Conservation (phyloP, 164 flowering plant genomes). For the Berberis thunbergii region DNA sequence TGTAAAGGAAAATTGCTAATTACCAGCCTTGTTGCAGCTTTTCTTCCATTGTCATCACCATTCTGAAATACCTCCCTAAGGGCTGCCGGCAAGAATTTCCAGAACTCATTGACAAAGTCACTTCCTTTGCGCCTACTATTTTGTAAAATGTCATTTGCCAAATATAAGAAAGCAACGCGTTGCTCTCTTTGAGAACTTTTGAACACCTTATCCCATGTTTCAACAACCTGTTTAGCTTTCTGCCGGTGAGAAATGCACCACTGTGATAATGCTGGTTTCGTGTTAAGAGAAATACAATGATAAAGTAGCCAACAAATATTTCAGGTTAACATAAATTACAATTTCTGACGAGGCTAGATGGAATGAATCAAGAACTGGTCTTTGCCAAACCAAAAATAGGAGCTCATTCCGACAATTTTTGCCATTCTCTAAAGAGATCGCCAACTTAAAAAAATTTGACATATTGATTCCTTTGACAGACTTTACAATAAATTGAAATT, state of each 20-base stretch:
- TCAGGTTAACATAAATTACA: no score
- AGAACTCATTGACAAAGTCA: conserved; percentile 14
- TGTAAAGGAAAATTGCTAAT: not conserved
- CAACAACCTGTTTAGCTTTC: conserved; percentile 12
- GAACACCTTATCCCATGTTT: conserved; percentile 13
- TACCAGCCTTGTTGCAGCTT: conserved; percentile 13
- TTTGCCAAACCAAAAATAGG: no score
- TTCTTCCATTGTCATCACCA: conserved; percentile 9
- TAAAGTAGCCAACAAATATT: not conserved
- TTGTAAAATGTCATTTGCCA: conserved; percentile 15
- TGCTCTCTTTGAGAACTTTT: conserved; percentile 7
- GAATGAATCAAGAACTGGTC: no score
- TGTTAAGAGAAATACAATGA: conserved; percentile 3
- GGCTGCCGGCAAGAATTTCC: conserved; percentile 13
- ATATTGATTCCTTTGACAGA: no score
- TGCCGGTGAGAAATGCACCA: conserved; percentile 14
- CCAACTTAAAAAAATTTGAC: no score
- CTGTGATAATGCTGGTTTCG: conserved; percentile 7
- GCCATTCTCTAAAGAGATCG: no score
- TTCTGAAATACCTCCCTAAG: conserved; percentile 8
- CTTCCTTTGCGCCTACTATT: conserved; percentile 14
- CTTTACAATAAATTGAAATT: no score
- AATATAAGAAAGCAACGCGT: conserved; percentile 10
- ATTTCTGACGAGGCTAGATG: no score
- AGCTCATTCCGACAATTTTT: no score